Base-by-base conservation (phyloP, 495 filamentous ascomycete species). In the Mycothermus thermophilus region DNA sequence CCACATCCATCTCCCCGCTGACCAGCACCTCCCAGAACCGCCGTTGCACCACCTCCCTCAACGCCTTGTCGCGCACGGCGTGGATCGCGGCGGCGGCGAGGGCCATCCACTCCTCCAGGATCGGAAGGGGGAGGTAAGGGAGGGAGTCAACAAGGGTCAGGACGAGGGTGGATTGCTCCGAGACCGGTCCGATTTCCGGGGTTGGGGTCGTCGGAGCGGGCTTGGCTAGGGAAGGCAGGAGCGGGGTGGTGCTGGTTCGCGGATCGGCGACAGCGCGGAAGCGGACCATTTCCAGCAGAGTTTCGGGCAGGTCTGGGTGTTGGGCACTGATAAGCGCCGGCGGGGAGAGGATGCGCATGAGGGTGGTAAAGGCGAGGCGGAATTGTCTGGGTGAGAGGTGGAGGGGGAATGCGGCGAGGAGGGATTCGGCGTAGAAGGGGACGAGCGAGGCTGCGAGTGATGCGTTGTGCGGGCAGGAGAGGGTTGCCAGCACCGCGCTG, bases 1-100 rank as follows among this genome's bases (percentile, higher is more conserved):
- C 82, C 30, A 93, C 74, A 60, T 95, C 87, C 78, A 95, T 88
- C 59, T 95, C 87, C 6, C 88, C 86, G 40, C 69, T 72, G 16
- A 76, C 77, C 27, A 96, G 41, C 1, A 83, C 68, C 32, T 94
- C 75, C 85, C 87, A 94, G 54, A 93, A 83, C 30, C 86, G 66
- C 43, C 73, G 67, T 43, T 75, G 73, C 33, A 77, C 80, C n/a
- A 60, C 50, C 20, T 75, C 66, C 22, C 76, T 65, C 67, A 86
- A 77, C 3, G 48, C 45, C 0, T 62, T 54, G 37, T 85, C 76
- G 1, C 58, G 46, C 32, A 93, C 69, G 1, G 42, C 45, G 40
- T 78, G 75, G 27, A 92, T 55, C 9, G 86, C 58, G 29, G 74
- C 64, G 2, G 82, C 87, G 10, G 75, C 65, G 5, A 84, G 54